Evolutionary conservation across 176 grass and related monocot species (phyloP).

Genomic region (Triticum turgidum): DNA sequence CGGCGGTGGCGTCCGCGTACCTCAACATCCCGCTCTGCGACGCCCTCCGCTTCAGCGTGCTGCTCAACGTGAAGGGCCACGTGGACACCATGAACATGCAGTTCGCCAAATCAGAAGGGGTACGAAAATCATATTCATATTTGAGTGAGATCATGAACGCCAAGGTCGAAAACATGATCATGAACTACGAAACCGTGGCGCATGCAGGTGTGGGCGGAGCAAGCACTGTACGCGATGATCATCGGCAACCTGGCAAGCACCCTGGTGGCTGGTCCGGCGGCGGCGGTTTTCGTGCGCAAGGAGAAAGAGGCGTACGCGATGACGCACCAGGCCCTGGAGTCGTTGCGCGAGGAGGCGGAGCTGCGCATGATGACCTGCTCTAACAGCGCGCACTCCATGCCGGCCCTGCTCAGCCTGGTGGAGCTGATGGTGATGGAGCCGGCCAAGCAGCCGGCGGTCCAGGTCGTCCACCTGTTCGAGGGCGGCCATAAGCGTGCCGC

Average conservation of each 20-base stretch:
- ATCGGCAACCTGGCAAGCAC: conserved; percentile 52
- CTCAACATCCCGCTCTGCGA: conserved; percentile 43
- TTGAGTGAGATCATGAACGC: too few species aligned
- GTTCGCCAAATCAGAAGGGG: conserved; percentile 47
- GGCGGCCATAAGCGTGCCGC: background rate
- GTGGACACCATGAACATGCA: conserved; percentile 66
- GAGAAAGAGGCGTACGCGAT: conserved; percentile 36
- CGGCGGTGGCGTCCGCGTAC: conserved; percentile 15
- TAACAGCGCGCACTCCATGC: conserved; percentile 39
- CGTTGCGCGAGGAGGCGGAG: conserved; percentile 9
- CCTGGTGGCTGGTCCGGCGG: conserved; percentile 30
- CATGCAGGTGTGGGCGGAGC: conserved; percentile 49
- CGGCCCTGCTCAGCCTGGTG: conserved; percentile 30
- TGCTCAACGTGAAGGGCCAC: conserved; percentile 52
- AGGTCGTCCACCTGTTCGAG: conserved; percentile 41
- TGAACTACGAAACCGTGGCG: too few species aligned
- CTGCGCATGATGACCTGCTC: conserved; percentile 35
- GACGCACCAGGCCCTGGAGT: conserved; percentile 40
- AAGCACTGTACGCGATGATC: conserved; percentile 55
- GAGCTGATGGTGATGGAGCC: conserved; percentile 34
- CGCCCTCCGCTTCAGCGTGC: conserved; percentile 45
- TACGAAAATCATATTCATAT: background rate
- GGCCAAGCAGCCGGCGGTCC: conserved; percentile 30
- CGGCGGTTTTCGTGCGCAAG: conserved; percentile 19
- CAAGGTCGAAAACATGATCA: too few species aligned